Evolutionary conservation across 441 rosid genomes (phyloP).

Genomic region (Iberis amara): DNA sequence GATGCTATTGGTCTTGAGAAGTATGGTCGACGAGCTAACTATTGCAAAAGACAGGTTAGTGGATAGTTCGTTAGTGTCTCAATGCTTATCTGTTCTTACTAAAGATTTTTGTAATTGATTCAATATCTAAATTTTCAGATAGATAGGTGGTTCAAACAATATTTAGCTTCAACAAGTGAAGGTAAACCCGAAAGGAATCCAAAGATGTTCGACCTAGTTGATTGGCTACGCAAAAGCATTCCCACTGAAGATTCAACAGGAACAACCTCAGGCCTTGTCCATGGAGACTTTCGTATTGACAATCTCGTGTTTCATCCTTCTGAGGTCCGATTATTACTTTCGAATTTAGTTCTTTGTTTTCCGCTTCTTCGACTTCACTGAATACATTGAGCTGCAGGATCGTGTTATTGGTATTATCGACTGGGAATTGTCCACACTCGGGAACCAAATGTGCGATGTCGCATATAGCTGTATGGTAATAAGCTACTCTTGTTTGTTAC

Average conservation of each 20-base stretch:
- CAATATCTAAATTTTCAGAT: constrained; percentile 43
- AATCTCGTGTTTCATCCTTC: constrained; percentile 83
- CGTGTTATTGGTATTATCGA: constrained; percentile 85
- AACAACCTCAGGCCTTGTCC: constrained; percentile 70
- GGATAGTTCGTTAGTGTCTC: not conserved
- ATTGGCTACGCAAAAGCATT: constrained; percentile 61
- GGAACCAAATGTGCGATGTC: constrained; percentile 94
- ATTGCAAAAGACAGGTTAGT: constrained; percentile 76
- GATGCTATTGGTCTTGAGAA: constrained; percentile 68
- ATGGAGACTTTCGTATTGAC: constrained; percentile 93
- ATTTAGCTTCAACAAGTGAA: constrained; percentile 72
- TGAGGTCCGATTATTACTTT: constrained; percentile 46
- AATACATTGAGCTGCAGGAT: constrained; percentile 49
- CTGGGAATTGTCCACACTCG: constrained; percentile 96
- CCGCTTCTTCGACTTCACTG: not conserved
- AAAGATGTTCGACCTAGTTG: constrained; percentile 69
- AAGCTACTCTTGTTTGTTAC: constrained; percentile 10
- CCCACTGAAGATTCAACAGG: constrained; percentile 78
- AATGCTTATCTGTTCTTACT: constrained; percentile 1
- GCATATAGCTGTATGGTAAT: constrained; percentile 82
- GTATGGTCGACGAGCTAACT: constrained; percentile 72
- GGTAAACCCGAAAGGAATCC: constrained; percentile 67
- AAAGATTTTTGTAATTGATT: constrained; percentile 5
- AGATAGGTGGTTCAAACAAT: constrained; percentile 91
- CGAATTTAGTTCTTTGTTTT: too few relatives aligned